Evolutionary conservation across 768 basidiomycete genomes (phyloP).

Genomic region (Macrolepiota albuminosa): DNA sequence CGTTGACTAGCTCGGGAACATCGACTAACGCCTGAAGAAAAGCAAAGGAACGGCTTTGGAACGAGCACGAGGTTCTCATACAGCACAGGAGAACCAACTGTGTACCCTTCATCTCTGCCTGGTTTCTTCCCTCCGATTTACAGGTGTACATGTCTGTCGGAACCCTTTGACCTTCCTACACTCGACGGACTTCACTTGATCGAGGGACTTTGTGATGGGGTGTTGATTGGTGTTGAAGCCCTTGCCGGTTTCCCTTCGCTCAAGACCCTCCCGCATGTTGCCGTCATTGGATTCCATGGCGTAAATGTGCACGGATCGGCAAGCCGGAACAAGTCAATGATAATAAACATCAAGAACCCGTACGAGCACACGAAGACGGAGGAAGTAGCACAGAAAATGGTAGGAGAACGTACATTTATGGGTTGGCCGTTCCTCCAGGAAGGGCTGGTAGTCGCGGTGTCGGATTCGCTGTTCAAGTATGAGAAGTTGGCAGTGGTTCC

Average conservation of each 20-base stretch:
- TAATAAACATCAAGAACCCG: slow-evolving; percentile 77
- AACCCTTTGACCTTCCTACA: slow-evolving; percentile 84
- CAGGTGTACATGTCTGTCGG: slow-evolving; percentile 75
- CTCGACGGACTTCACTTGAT: slow-evolving; percentile 82
- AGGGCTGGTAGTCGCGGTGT: slow-evolving; percentile 80
- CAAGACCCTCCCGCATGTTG: slow-evolving; percentile 78
- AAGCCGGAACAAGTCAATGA: slow-evolving; percentile 89
- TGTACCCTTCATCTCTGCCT: slow-evolving; percentile 88
- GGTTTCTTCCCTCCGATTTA: slow-evolving; percentile 91
- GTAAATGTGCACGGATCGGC: slow-evolving; percentile 94
- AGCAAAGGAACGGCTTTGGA: slow-evolving; percentile 68
- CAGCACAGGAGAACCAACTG: slow-evolving; percentile 53
- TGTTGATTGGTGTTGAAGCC: slow-evolving; percentile 77
- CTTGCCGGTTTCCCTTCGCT: slow-evolving; percentile 97
- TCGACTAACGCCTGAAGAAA: slow-evolving; percentile 72
- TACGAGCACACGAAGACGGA: slow-evolving; percentile 64
- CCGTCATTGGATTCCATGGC: slow-evolving; percentile 74
- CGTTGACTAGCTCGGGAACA: slow-evolving; percentile 61
- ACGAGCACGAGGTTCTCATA: slow-evolving; percentile 78
- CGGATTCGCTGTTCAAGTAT: slow-evolving; percentile 84
- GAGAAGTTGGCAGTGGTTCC: slow-evolving; percentile 60
- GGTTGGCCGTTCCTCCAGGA: slow-evolving; percentile 97
- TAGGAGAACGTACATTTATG: slow-evolving; percentile 74
- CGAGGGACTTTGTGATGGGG: slow-evolving; percentile 85
- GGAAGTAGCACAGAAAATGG: slow-evolving; percentile 68